phyloP scores from a whole-genome alignment of 2,329 filamentous ascomycete genomes.

The Colletotrichum liaoningense region DNA sequence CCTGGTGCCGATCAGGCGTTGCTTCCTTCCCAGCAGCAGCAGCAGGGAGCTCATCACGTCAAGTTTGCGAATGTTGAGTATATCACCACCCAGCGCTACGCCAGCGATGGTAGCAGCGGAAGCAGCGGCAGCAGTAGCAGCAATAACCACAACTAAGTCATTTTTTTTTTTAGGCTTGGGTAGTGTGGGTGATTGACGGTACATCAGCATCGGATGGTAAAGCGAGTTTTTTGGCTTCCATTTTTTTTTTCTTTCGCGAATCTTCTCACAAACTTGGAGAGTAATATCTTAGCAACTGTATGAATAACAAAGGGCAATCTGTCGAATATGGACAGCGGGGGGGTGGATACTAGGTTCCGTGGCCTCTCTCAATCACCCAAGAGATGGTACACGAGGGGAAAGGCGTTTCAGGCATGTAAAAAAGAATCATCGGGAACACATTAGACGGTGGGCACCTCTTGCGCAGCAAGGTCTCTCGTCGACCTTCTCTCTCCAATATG shows the following conservation, averaged over 20 bases:
- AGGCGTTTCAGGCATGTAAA: conserved; percentile 21
- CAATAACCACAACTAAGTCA: not conserved
- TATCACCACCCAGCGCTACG: conserved; percentile 1
- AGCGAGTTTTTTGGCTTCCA: conserved; percentile 7
- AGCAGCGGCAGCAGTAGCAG: conserved; percentile 7
- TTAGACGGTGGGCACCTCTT: not conserved
- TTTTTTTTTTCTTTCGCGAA: not conserved
- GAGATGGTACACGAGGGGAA: not conserved
- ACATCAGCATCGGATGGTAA: conserved; percentile 3
- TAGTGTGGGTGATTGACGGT: not conserved
- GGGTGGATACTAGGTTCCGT: not conserved
- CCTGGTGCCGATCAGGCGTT: conserved; percentile 3
- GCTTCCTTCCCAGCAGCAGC: conserved; percentile 1
- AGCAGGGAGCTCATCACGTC: conserved; percentile 3
- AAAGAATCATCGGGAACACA: not conserved
- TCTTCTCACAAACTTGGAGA: not conserved
- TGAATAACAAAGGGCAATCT: conserved; percentile 4
- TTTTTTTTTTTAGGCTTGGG: not conserved
- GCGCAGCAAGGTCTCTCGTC: not conserved
- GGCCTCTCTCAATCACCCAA: too few species aligned
- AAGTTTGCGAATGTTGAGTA: conserved; percentile 19
- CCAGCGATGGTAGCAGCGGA: conserved; percentile 5
- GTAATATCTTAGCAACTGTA: conserved; percentile 10
- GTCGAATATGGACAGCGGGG: not conserved
- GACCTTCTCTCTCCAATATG: not conserved